Base-by-base conservation (phyloP, 1,139 yeast genomes). In the Yamadazyma pseudoaaseri region DNA sequence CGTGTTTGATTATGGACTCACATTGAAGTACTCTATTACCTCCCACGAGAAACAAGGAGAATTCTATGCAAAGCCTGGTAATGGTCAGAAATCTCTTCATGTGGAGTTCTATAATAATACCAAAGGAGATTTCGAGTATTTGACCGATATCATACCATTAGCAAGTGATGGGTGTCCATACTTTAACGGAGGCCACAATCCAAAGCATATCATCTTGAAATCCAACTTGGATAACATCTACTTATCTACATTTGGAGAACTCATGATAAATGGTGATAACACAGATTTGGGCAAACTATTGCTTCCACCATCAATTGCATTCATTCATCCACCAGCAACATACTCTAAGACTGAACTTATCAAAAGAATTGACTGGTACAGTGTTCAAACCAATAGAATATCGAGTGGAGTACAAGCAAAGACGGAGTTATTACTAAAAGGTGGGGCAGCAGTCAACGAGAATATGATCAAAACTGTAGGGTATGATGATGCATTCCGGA, bases 11-110 rank as follows among this genome's bases (percentile, higher is more conserved):
- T 84, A 86, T 49, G 97, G 97, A 1, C 68, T 71, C 16, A 86
- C 96, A 7, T 84, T 95, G 22, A 75, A 79, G 35, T 86, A 86
- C 43, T 73, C 90, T 2, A 62, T 89, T 37, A 83, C 96, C 0
- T 82, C 96, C 0, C 86, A 86, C 54, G 86, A 82, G 11, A 80
- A 80, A 35, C 94, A 89, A 81, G 83, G 84, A 9, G 74, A 73
- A 27, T 87, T 81, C 49, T 94, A 87, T 56, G 66, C 84, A 1
- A 68, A 64, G 27, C 95, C 95, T 1, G 70, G 69, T 24, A 53
- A 55, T 17, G 73, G 73, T 6, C 66, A 58, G 38, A 50, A 65
- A 26, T 54, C 55, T n/a, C 45, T 67, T 10, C 57, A 62, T 1
- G 47, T 67, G 3, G 35, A 52, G 4, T 58, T 64, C 37, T 54